A percentile compares a stretch with the other conserved stretches of the same genome.
Evolutionary conservation across 2,329 filamentous ascomycete genomes (phyloP).

Genomic region (Alternaria rosae): DNA sequence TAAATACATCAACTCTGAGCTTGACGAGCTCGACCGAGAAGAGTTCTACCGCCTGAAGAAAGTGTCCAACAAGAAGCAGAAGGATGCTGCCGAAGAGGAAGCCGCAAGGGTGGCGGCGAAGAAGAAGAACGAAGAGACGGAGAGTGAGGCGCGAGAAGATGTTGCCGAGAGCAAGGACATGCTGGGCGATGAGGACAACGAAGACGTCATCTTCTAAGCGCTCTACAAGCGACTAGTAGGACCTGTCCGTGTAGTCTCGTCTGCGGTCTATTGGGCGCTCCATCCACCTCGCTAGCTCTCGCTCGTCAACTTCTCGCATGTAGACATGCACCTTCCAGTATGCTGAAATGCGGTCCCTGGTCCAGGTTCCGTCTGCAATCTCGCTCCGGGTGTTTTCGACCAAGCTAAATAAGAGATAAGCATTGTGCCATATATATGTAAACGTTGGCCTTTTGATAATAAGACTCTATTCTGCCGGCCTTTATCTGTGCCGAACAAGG

Average conservation of each 20-base stretch:
- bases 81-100: conserved; percentile 55
- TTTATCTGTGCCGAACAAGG: conserved; percentile 21
- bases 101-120: conserved; percentile 44
- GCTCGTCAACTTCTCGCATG: conserved; percentile 3
- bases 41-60: conserved; percentile 99
- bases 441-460: conserved; percentile 13
- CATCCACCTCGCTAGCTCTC: background rate
- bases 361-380: background rate
- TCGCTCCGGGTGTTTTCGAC: background rate
- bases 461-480: conserved; percentile 16
- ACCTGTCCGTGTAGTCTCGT: background rate
- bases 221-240: background rate
- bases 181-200: conserved; percentile 77
- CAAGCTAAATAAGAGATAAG: conserved; percentile 12
- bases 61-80: conserved; percentile 75
- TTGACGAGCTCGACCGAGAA: conserved; percentile 96
- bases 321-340: background rate
- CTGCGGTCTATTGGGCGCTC: background rate
- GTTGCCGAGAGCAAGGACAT: conserved; percentile 66
- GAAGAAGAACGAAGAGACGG: conserved; percentile 39
- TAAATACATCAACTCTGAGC: conserved; percentile 98
- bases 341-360: background rate
- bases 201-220: conserved; percentile 81
- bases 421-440: conserved; percentile 14
- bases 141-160: conserved; percentile 32